Evolutionary conservation across 108 stramenopile genomes (phyloP).

Genomic region (Pseudonitzschia multiseries): DNA sequence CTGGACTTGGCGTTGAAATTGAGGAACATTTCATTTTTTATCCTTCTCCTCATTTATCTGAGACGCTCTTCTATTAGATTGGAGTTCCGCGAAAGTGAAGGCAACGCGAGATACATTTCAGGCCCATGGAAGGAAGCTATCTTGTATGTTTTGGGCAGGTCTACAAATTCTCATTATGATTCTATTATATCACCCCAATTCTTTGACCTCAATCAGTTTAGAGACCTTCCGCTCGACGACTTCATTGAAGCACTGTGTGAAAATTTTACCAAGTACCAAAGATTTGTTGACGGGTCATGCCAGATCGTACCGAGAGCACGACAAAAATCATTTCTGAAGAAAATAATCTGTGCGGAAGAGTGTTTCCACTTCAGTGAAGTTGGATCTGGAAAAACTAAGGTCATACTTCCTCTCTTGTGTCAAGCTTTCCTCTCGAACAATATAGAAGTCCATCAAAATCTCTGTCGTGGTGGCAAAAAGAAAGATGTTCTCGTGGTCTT

Average conservation of each 20-base stretch:
- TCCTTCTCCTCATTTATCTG: conserved; percentile 31
- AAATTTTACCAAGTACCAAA: conserved; percentile 32
- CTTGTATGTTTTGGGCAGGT: conserved; percentile 27
- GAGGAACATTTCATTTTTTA: conserved; percentile 35
- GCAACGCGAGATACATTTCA: conserved; percentile 16
- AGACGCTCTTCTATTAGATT: conserved; percentile 29
- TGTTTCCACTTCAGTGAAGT: conserved; percentile 37
- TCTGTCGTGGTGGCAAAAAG: conserved; percentile 28
- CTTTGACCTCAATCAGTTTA: conserved; percentile 30
- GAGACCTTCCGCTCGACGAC: conserved; percentile 21
- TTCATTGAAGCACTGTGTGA: conserved; percentile 31
- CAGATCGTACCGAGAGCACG: conserved; percentile 27
- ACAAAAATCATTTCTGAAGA: conserved; percentile 35
- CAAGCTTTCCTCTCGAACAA: conserved; percentile 39
- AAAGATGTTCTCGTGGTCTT: conserved; percentile 33
- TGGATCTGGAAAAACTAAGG: conserved; percentile 38
- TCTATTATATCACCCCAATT: conserved; percentile 27
- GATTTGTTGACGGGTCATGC: conserved; percentile 31
- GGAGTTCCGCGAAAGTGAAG: conserved; percentile 29
- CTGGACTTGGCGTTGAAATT: conserved; percentile 30
- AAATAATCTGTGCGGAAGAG: conserved; percentile 32
- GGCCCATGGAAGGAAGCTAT: conserved; percentile 39
- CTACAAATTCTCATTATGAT: conserved; percentile 29
- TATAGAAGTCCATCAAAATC: conserved; percentile 26
- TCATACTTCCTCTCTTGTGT: conserved; percentile 35